phyloP scores from a whole-genome alignment of 225 moss, liverwort and hornwort species.

The Sphagnum contortum region DNA sequence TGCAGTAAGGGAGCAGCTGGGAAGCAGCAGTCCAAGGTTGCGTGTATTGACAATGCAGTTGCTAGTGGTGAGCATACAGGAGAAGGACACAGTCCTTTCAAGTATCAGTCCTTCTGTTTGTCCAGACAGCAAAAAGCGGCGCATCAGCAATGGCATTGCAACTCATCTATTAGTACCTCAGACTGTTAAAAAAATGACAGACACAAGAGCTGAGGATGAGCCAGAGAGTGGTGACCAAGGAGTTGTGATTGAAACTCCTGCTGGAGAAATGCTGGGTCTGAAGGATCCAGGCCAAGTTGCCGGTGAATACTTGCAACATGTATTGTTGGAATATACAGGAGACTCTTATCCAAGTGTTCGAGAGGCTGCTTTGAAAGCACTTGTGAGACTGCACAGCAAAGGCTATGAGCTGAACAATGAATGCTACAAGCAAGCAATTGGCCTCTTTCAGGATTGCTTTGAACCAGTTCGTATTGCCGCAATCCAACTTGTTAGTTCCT shows the following conservation, averaged over 20 bases:
- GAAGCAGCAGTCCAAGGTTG: conserved; percentile 61
- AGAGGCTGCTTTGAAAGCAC: conserved; percentile 42
- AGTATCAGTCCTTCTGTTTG: background rate
- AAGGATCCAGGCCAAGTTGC: background rate
- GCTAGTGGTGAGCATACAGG: conserved; percentile 52
- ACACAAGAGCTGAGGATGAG: conserved; percentile 7
- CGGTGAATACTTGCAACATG: conserved; percentile 39
- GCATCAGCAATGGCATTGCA: background rate
- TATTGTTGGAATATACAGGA: conserved; percentile 49
- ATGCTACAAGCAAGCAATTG: conserved; percentile 59
- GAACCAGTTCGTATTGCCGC: conserved; percentile 72
- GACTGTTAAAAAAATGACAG: conserved; percentile 2
- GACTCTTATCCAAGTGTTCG: conserved; percentile 80
- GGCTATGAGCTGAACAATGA: conserved; percentile 55
- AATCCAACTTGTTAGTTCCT: conserved; percentile 58
- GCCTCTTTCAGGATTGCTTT: conserved; percentile 64
- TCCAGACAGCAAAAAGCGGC: background rate
- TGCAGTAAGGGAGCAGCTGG: conserved; percentile 40
- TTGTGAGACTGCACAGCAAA: conserved; percentile 53
- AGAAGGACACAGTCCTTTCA: conserved; percentile 8
- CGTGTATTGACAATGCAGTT: conserved; percentile 61
- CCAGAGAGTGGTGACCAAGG: conserved; percentile 6
- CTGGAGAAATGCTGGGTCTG: conserved; percentile 5
- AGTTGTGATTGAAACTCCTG: background rate
- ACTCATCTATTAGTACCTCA: conserved; percentile 4